A percentile compares a stretch with the other conserved stretches of the same genome.
Conservation (phyloP, 768 basidiomycete species). For the Termitomyces sp. region DNA sequence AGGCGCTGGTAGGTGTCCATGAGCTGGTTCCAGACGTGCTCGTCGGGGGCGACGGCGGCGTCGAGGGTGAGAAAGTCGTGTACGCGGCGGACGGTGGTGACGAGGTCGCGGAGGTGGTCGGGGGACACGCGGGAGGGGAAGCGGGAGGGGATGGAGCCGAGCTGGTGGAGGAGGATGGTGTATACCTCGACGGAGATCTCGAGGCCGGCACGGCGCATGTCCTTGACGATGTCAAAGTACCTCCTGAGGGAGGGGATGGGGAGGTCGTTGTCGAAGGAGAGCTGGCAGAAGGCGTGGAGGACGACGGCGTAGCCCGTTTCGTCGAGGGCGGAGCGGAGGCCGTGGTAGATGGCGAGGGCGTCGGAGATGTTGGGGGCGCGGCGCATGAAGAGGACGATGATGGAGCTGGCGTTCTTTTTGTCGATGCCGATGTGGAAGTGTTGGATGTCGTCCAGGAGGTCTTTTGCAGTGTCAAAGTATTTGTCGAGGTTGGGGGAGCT, state of each 20-base stretch:
- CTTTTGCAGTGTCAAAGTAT: constrained; percentile 40
- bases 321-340: constrained; percentile 38
- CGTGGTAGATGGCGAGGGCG: constrained; percentile 59
- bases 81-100: constrained; percentile 50
- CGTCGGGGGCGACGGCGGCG: constrained; percentile 65
- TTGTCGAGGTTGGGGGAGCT: constrained; percentile 37
- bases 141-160: constrained; percentile 39
- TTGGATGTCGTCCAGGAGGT: constrained; percentile 65
- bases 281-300: constrained; percentile 54
- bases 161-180: constrained; percentile 55
- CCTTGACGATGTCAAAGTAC: constrained; percentile 72
- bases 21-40: constrained; percentile 70
- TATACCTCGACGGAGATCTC: constrained; percentile 56
- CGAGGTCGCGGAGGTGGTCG: constrained; percentile 27
- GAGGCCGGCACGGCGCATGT: constrained; percentile 69
- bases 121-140: constrained; percentile 14
- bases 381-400: constrained; percentile 65
- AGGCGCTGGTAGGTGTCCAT: constrained; percentile 88
- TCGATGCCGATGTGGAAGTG: constrained; percentile 37
- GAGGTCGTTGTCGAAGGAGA: constrained; percentile 42
- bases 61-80: constrained; percentile 80
- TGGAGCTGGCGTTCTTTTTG: constrained; percentile 40
- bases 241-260: constrained; percentile 40
- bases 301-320: constrained; percentile 58
- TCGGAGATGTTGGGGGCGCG: constrained; percentile 45